Evolutionary conservation across 2,329 filamentous ascomycete genomes (phyloP), one percentile per base, ranked within the genome.

Genomic region (Amauroascus verrucosus): DNA sequence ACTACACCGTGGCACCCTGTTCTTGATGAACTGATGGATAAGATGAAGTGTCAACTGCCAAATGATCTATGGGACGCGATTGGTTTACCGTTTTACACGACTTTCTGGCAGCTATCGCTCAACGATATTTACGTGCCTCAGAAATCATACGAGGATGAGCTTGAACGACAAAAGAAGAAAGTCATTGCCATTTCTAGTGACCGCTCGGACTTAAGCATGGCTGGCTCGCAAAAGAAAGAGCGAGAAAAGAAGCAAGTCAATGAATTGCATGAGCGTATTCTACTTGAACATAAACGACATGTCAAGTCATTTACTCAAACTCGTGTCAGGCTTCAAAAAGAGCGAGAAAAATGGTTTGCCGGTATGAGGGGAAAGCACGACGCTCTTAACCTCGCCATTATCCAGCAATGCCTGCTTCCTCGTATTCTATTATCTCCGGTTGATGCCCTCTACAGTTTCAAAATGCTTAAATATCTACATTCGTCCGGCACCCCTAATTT

Each of bases 371-470:
- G 78, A 20, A 85, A 83, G 61, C 72, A 78, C 37, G 82, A 85
- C 54, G 75, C 74, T 6, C 76, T 94, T 3, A 86, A 91, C 50
- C 82, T 89, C 61, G 78, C 81, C 2, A 72, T 98, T 16, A 78
- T 98, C 8, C 89, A 97, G 68, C 84, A 94, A 62, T 98, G 93
- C 65, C 83, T 98, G 60, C 70, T 97, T n/a, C 93, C 93, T 8
- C 84, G 93, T 40, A 77, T 94, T 16, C 77, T 93, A 24, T 75
- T 95, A 28, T 95, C 90, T 0, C 82, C 88, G 1, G 78, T 86
- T 48, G 93, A 98, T 66, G 87, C 91, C 0, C 88, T 95, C 60
- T 98, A 88, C 71, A 85, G 83, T 53, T 94, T 90, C 70, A 82
- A 83, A 59, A 84, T 97, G 73, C 75, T 97, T 64, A 89, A 87